Evolutionary conservation across 2,329 filamentous ascomycete genomes (phyloP).

Genomic region (Colletotrichum caudatum): DNA sequence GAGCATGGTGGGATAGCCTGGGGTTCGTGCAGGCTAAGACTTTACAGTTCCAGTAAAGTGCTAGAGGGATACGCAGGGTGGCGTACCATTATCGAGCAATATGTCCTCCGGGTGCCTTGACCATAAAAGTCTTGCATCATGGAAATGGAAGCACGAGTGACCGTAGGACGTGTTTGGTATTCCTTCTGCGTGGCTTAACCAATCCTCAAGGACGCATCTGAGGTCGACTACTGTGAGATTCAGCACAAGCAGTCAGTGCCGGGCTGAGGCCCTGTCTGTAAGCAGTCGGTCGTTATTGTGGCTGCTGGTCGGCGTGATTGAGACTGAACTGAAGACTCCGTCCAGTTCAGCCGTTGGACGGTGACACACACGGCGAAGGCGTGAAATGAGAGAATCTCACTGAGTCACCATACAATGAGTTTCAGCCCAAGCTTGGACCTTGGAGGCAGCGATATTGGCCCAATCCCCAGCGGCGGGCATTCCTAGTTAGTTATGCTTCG

Average conservation of each 20-base stretch:
- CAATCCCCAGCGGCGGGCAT: constrained; percentile 5
- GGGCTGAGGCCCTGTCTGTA: constrained; percentile 18
- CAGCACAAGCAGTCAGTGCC: constrained; percentile 14
- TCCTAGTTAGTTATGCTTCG: constrained; percentile 23
- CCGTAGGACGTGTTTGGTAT: constrained; percentile 1
- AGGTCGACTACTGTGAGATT: constrained; percentile 21
- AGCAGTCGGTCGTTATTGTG: constrained; percentile 8
- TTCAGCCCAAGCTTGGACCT: constrained; percentile 40
- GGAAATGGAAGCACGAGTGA: constrained; percentile 16
- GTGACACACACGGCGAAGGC: constrained; percentile 3
- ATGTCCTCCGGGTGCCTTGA: constrained; percentile 1
- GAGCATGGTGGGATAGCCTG: constrained; percentile 20
- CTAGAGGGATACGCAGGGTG: constrained; percentile 13
- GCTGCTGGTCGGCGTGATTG: background rate
- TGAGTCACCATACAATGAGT: constrained; percentile 31
- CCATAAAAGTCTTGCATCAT: constrained; percentile 14
- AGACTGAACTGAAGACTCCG: background rate
- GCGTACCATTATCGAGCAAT: constrained; percentile 11
- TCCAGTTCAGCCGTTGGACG: background rate
- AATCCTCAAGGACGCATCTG: constrained; percentile 5
- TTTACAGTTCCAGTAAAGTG: constrained; percentile 25
- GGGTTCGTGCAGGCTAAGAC: constrained; percentile 34
- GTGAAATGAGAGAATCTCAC: constrained; percentile 19
- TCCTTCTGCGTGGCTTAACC: constrained; percentile 17
- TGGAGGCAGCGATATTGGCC: constrained; percentile 33